These are phyloP conservation scores for Bryum argenteum DNA, from an alignment of 225 moss, liverwort and hornwort species.

Conservation along the genomic window DNA sequence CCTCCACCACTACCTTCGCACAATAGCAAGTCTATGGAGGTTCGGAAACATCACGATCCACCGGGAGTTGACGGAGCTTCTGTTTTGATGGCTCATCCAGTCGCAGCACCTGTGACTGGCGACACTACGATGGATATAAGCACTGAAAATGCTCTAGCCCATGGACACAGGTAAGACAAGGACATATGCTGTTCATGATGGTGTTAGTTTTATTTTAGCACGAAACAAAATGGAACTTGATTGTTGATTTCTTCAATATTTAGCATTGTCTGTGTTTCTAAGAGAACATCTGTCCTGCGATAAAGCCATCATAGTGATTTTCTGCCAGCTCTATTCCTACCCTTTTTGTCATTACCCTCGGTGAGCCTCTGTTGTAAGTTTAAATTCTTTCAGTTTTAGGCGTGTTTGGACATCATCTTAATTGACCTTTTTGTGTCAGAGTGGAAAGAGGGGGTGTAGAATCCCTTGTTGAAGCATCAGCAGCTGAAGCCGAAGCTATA, in stretches of 20 bases:
- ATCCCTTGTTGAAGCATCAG: conserved; percentile 71
- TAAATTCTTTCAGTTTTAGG: background rate
- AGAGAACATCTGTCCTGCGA: background rate
- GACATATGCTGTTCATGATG: background rate
- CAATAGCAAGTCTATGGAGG: conserved; percentile 32
- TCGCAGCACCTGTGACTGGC: conserved; percentile 79
- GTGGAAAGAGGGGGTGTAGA: conserved; percentile 67
- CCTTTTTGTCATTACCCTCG: too few relatives aligned
- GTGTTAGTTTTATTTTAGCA: background rate
- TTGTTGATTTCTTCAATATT: background rate
- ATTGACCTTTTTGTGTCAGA: conserved; percentile 23
- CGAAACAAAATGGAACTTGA: background rate
- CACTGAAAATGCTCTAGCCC: conserved; percentile 74
- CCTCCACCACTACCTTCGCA: conserved; percentile 32
- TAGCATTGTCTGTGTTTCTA: background rate
- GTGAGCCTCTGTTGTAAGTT: background rate
- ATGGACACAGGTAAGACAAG: conserved; percentile 67
- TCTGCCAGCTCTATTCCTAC: too few relatives aligned
- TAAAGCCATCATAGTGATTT: too few relatives aligned
- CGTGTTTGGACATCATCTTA: background rate
- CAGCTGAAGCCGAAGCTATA: conserved; percentile 74
- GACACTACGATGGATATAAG: conserved; percentile 93
- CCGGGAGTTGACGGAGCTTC: conserved; percentile 56
- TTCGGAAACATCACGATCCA: conserved; percentile 50
- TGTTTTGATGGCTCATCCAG: conserved; percentile 87